Evolutionary conservation across 257 asterid species (phyloP), one percentile per base, ranked within the genome.

Genomic region (Haberlea rhodopensis): DNA sequence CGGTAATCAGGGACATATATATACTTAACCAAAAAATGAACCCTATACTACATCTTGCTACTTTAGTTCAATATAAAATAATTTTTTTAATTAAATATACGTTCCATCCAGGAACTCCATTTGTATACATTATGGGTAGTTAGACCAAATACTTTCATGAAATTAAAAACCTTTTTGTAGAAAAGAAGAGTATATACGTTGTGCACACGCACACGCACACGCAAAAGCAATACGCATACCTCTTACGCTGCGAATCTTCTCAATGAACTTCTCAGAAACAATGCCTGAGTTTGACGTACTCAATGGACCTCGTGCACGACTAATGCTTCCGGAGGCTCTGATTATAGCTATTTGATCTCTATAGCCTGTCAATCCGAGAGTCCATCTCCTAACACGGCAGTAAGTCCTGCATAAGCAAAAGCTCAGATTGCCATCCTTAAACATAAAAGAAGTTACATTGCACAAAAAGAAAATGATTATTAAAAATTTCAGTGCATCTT

Each of bases 301-400:
- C 57, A 89, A 65, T 54, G 84, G 80, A 73, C 96, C 78, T 37
- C 81, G 81, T 52, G 80, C 70, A 24, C 97, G 96, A 73, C 94
- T 89, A 76, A 92, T 92, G 82, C 90, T 80, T 69, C 99, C 99
- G 25, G 99, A 92, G 78, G 99, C 96, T 79, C 99, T 87, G 72
- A 92, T 85, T 53, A 92, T 66, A 66, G 97, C 99, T 76, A 92
- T 87, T 76, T 81, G 79, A 71, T 87, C 86, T 75, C 73, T 72
- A 55, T 71, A 73, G 70, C 99, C 96, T 29, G 90, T 68, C 80
- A 89, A 81, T 66, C 96, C 97, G 46, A 89, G 80, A 69, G 96
- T 92, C 97, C 99, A 80, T 76, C 76, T 81, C 81, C 75, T 84
- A 76, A 89, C 89, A 64, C 87, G 78, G 61, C 87, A 60, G 78